These are phyloP conservation scores for Henningerozyma blattae DNA, from an alignment of 805 yeast species.

Conservation along the genomic window DNA sequence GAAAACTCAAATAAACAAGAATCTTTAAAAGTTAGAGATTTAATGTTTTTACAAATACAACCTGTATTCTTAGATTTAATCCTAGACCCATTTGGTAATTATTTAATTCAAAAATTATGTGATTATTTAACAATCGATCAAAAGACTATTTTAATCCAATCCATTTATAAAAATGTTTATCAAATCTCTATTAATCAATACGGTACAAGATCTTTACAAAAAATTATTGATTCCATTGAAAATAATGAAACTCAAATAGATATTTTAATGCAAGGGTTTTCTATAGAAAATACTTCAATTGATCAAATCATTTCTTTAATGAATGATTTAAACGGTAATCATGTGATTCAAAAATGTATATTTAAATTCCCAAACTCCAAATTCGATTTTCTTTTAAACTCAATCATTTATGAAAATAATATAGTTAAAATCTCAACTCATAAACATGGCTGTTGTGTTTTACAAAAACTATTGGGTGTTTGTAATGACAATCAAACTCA, in stretches of 20 bases:
- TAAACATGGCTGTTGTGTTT: conserved; percentile 76
- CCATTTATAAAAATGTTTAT: conserved; percentile 42
- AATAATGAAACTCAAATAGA: conserved; percentile 40
- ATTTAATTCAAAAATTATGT: conserved; percentile 61
- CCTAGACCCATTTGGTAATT: conserved; percentile 75
- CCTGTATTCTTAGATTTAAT: conserved; percentile 53
- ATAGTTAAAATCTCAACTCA: conserved; percentile 61
- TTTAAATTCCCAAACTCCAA: conserved; percentile 52
- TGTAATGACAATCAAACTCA: conserved; percentile 42
- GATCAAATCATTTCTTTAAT: conserved; percentile 55
- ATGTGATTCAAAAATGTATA: conserved; percentile 70
- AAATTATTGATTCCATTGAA: conserved; percentile 55
- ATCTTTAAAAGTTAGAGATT: conserved; percentile 40
- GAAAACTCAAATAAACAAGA: conserved; percentile 28
- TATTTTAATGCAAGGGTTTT: conserved; percentile 37
- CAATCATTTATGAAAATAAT: conserved; percentile 42
- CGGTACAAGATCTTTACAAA: conserved; percentile 75
- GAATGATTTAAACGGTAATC: conserved; percentile 73
- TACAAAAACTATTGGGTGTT: conserved; percentile 62
- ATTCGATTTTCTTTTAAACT: conserved; percentile 62
- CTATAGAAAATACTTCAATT: conserved; percentile 25
- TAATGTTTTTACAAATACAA: conserved; percentile 48
- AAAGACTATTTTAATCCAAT: conserved; percentile 41
- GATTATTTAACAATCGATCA: conserved; percentile 45
- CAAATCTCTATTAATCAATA: conserved; percentile 65